Conservation (phyloP, 2,329 filamentous ascomycete species). For the Leptographium galeiforme region DNA sequence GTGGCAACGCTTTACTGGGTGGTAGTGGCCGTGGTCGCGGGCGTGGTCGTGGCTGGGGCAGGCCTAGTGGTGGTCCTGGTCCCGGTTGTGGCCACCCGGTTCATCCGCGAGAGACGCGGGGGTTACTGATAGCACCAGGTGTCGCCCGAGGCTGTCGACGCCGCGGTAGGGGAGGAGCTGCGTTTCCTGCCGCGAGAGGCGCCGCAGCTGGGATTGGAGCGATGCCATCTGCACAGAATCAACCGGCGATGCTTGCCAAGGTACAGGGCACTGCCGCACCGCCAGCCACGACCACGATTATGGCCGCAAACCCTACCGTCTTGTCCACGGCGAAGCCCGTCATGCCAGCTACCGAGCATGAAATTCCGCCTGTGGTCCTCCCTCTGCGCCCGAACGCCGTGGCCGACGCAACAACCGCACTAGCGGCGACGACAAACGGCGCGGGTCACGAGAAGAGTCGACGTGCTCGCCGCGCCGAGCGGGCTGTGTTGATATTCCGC, state of each 20-base stretch:
- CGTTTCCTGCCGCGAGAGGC: background rate
- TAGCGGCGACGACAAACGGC: background rate
- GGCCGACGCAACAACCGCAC: background rate
- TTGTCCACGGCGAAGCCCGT: no score
- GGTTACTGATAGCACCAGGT: background rate
- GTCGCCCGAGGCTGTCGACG: background rate
- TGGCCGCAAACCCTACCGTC: no score
- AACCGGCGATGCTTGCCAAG: background rate
- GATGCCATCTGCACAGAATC: background rate
- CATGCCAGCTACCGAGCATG: no score
- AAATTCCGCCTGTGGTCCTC: no score
- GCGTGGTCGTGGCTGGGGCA: background rate
- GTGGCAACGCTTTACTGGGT: slow-evolving; percentile 4
- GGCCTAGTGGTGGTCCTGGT: background rate
- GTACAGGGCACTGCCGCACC: no score
- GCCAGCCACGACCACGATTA: no score
- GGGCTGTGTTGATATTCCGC: slow-evolving; percentile 8
- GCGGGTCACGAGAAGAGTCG: slow-evolving; percentile 2
- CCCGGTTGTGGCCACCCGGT: background rate
- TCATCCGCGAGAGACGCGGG: background rate
- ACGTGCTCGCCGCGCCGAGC: slow-evolving; percentile 10
- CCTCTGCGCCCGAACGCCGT: no score
- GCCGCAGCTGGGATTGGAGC: background rate
- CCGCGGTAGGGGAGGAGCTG: background rate
- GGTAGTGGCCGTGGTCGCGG: background rate